Evolutionary conservation across 108 stramenopile species (phyloP), one percentile per base, ranked within the genome.

Genomic region (Nitzschia sp.): DNA sequence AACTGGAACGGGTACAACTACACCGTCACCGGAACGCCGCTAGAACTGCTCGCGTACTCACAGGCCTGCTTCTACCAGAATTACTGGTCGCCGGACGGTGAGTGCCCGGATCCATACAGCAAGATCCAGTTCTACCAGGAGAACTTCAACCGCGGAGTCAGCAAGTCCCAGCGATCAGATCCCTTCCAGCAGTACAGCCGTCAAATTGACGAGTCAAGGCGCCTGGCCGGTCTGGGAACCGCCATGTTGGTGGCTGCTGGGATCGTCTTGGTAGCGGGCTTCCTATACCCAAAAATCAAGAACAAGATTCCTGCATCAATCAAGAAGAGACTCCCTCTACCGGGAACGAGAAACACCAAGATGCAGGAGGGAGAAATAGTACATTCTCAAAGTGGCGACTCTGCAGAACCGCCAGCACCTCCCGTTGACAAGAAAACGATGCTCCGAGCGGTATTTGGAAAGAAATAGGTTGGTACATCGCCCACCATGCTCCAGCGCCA

Each of bases 21-120:
- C 66, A 57, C 67, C 25, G 17, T 38, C 28, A 67, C 65, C 28
- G 44, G 44, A 25, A 69, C 68, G 3, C 47, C 75, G 34, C 54
- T 74, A 5, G 35, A 53, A 25, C 17, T 76, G 15, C 50, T 81
- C 22, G 33, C 45, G 15, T 77, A 66, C 27, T 47, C 56, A 45
- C 46, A 71, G 47, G 71, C 80, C 2, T 85, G 84, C 52, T 68
- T 68, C 34, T 61, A 68, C 63, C 64, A 75, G 68, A 69, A 76
- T 72, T 63, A 34, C 55, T 67, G 53, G 70, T 53, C 79, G 45
- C 71, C 80, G 47, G 63, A 76, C 32, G 63, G 76, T 33, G 58
- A 59, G 22, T 85, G 84, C 63, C 84, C 84, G 0, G 84, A 85
- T 69, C 84, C 84, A 0, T 73, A 73, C 63, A 73, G 69, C n/a